A percentile compares a stretch with the other conserved stretches of the same genome.
Evolutionary conservation across 1,284 basidiomycete genomes (phyloP).

Genomic region (Abortiporus biennis): DNA sequence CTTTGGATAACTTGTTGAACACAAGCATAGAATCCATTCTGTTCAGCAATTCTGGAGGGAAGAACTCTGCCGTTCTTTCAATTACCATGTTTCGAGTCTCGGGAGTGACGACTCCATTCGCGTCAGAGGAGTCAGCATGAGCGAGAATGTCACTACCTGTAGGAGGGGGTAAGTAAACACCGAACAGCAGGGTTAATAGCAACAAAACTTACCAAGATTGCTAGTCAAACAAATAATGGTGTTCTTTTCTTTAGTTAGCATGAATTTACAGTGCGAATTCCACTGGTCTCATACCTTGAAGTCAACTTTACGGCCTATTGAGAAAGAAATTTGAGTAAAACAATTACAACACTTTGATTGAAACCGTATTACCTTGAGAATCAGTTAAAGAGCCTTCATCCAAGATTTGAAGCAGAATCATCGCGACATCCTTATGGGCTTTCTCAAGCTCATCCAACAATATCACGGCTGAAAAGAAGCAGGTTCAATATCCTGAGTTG

Average conservation of each 20-base stretch:
- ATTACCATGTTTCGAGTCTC: slow-evolving; percentile 69
- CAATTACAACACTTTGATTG: too few relatives aligned
- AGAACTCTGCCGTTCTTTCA: slow-evolving; percentile 68
- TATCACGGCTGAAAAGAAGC: slow-evolving; percentile 54
- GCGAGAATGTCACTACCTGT: slow-evolving; percentile 69
- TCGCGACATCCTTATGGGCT: slow-evolving; percentile 87
- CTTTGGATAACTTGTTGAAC: slow-evolving; percentile 82
- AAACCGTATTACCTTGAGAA: slow-evolving; percentile 60
- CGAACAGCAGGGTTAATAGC: not conserved
- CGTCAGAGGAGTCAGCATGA: slow-evolving; percentile 56
- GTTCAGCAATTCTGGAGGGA: slow-evolving; percentile 89
- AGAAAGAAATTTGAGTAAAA: too few relatives aligned
- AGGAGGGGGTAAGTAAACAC: slow-evolving; percentile 3
- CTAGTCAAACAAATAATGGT: slow-evolving; percentile 70
- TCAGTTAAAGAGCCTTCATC: slow-evolving; percentile 91
- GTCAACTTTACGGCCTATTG: slow-evolving; percentile 50
- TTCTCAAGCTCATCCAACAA: slow-evolving; percentile 89
- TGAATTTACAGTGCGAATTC: not conserved
- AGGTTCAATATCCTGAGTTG: slow-evolving; percentile 7
- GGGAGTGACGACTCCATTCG: slow-evolving; percentile 61
- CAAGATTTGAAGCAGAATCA: slow-evolving; percentile 89
- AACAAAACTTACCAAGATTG: slow-evolving; percentile 29
- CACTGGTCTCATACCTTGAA: slow-evolving; percentile 52
- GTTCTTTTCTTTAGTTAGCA: slow-evolving; percentile 41
- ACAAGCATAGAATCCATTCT: slow-evolving; percentile 84